Evolutionary conservation across 306 rosid species (phyloP), one percentile per base, ranked within the genome.

Genomic region (Dicorynia guianensis): DNA sequence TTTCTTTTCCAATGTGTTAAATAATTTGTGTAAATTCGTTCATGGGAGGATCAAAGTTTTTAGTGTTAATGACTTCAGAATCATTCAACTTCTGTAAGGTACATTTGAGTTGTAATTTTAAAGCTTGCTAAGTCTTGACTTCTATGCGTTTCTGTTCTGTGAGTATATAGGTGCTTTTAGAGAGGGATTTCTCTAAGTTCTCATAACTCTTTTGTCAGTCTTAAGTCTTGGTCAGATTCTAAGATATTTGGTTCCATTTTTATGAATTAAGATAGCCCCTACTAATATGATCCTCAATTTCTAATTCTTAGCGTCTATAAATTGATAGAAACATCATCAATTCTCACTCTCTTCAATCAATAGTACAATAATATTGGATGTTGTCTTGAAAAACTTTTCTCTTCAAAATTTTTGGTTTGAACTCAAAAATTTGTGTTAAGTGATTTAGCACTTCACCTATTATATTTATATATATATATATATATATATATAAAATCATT

Each of bases 11-110:
- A 63, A n/a, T 61, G 62, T 20, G 60, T 76, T 56, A 48, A 68
- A 74, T 63, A 73, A 79, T 69, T 63, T 56, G 69, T 72, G 76
- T 80, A 80, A 71, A 72, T 63, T 67, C 63, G 55, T 65, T 63
- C 36, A 47, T 17, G 53, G 33, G 54, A 67, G 25, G 48, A 54
- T 55, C 33, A 17, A 39, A 54, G 33, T 43, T 62, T 34, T 68
- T 14, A 40, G n/a, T 17, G 35, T 40, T 36, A n/a, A 14, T 48
- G 66, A 63, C 34, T 30, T 65, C 43, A 33, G 17, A 56, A 11
- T 63, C 19, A 40, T 60, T 34, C 50, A 77, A 69, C 25, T 61
- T 38, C 42, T 9, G 72, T 14, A 76, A 56, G 54, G 30, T 62
- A 46, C 54, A 63, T 35, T 25, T 72, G 17, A 19, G 56, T 69